These are phyloP conservation scores for Blastobotrys petasosporus DNA, from an alignment of 1,139 yeast genomes.

Conservation along the genomic window DNA sequence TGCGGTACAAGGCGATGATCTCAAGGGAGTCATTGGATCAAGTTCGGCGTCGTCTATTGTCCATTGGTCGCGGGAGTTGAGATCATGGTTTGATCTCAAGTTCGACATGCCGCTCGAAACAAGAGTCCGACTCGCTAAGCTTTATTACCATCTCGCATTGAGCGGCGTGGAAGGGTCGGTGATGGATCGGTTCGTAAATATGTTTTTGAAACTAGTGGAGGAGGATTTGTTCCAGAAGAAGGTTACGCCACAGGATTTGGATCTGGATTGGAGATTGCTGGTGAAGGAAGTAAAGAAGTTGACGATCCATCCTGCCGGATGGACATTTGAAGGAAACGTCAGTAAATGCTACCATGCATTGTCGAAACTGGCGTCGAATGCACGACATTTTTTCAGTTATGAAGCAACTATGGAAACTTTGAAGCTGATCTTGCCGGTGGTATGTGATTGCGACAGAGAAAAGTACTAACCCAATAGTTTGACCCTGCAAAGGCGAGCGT, in stretches of 20 bases:
- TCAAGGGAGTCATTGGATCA: conserved; percentile 66
- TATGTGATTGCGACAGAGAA: conserved; percentile 16
- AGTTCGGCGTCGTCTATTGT: conserved; percentile 71
- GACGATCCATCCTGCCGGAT: conserved; percentile 21
- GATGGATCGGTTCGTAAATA: conserved; percentile 55
- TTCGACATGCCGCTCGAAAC: conserved; percentile 69
- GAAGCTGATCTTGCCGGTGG: conserved; percentile 44
- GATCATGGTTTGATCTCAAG: conserved; percentile 74
- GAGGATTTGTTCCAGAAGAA: conserved; percentile 25
- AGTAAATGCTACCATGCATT: conserved; percentile 40
- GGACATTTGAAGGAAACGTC: conserved; percentile 23
- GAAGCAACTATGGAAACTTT: conserved; percentile 33
- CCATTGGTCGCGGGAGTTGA: conserved; percentile 85
- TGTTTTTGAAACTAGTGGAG: conserved; percentile 49
- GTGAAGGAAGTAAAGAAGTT: conserved; percentile 21
- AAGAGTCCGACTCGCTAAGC: conserved; percentile 57
- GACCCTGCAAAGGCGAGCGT: conserved; percentile 55
- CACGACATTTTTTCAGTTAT: conserved; percentile 42
- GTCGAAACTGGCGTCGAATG: conserved; percentile 43
- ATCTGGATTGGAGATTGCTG: conserved; percentile 27
- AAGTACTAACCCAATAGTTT: conserved; percentile 27
- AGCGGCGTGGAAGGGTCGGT: conserved; percentile 70
- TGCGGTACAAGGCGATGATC: conserved; percentile 69
- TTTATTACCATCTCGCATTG: conserved; percentile 67
- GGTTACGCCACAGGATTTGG: conserved; percentile 21